Percentiles rank a stretch among this genome's conserved stretches.
These are phyloP conservation scores for Tricholoma flavovirens DNA, from an alignment of 768 basidiomycete genomes.

Conservation along the genomic window DNA sequence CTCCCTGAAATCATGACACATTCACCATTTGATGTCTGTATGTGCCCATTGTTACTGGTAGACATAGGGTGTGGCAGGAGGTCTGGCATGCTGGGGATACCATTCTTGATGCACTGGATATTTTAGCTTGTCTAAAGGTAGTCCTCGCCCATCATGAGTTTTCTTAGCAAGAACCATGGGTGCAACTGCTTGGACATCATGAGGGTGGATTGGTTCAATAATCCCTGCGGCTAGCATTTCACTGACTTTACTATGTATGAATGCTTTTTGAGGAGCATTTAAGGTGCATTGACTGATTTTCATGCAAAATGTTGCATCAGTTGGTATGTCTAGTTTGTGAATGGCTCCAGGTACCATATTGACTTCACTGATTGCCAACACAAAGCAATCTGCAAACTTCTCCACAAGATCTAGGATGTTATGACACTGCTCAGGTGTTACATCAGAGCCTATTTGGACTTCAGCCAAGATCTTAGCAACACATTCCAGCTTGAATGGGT, in stretches of 20 bases:
- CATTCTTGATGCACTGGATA: constrained; percentile 23
- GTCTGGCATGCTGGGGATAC: constrained; percentile 14
- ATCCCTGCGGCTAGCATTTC: constrained; percentile 30
- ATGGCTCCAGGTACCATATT: neutral
- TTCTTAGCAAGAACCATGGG: constrained; percentile 32
- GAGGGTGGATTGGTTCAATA: constrained; percentile 21
- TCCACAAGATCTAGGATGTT: neutral
- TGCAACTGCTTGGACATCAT: constrained; percentile 9
- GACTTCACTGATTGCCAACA: neutral
- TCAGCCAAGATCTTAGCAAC: neutral
- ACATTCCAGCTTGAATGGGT: neutral
- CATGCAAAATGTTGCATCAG: constrained; percentile 19
- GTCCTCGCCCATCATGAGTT: constrained; percentile 21
- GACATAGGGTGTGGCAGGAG: constrained; percentile 15
- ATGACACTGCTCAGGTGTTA: neutral
- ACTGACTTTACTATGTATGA: constrained; percentile 23
- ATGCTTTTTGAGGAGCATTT: constrained; percentile 24
- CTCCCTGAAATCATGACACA: too few relatives aligned
- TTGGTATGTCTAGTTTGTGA: constrained; percentile 30
- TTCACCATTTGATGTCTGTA: too few relatives aligned
- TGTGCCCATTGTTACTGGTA: too few relatives aligned
- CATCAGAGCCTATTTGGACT: neutral
- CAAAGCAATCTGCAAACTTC: neutral
- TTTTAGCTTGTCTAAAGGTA: constrained; percentile 28
- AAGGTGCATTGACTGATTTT: constrained; percentile 23